phyloP scores from a whole-genome alignment of 805 yeast species.

The Wickerhamiella occidentalis region DNA sequence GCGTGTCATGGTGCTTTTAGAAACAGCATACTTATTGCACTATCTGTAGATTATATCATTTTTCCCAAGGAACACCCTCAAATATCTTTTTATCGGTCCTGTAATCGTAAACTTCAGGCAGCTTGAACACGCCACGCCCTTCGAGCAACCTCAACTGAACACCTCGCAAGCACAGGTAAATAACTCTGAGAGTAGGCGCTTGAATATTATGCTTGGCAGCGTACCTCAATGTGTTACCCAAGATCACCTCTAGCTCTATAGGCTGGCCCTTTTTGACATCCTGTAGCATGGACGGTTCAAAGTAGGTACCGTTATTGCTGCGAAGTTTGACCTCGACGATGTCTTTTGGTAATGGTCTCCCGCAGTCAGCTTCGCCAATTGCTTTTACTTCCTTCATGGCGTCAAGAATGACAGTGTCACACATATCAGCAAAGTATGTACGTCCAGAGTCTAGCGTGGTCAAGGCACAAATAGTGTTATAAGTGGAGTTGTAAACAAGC shows the following conservation, averaged over 20 bases:
- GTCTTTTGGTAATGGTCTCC: conserved; percentile 37
- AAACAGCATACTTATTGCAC: too few species aligned
- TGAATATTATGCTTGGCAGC: conserved; percentile 38
- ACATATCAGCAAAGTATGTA: conserved; percentile 35
- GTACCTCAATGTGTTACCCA: conserved; percentile 49
- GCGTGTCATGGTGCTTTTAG: too few species aligned
- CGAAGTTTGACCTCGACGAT: conserved; percentile 40
- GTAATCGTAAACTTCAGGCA: conserved; percentile 30
- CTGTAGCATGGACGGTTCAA: conserved; percentile 61
- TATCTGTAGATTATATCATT: too few species aligned
- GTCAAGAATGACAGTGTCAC: conserved; percentile 35
- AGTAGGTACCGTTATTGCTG: conserved; percentile 47
- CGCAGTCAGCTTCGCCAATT: conserved; percentile 50
- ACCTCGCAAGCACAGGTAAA: conserved; percentile 49
- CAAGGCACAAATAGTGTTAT: conserved; percentile 51
- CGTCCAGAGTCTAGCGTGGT: conserved; percentile 51
- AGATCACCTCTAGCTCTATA: conserved; percentile 58
- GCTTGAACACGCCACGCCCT: conserved; percentile 33
- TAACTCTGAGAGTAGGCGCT: conserved; percentile 46
- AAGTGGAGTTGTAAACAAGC: conserved; percentile 54
- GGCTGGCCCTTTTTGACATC: conserved; percentile 55
- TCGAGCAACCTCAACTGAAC: conserved; percentile 55
- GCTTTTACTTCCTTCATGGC: conserved; percentile 56
- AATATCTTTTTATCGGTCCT: conserved; percentile 10
- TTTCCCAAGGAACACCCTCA: conserved; percentile 12